phyloP scores from a whole-genome alignment of 805 yeast species.

The Metschnikowia proteae region DNA sequence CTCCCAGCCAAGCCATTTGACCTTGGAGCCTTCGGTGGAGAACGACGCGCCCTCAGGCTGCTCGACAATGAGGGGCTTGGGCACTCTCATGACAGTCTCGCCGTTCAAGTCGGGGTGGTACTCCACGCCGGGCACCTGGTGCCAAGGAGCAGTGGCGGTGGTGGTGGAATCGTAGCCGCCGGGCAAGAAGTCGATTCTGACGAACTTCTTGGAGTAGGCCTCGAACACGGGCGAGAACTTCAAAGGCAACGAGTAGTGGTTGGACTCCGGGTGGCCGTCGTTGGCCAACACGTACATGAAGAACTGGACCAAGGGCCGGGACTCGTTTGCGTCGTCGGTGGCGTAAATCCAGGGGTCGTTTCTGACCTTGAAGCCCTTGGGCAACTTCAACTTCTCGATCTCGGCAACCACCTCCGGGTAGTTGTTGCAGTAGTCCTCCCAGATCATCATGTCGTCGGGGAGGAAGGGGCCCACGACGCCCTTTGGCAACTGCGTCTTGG shows the following conservation, averaged over 20 bases:
- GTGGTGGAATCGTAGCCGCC: conserved; percentile 63
- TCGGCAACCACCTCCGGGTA: conserved; percentile 64
- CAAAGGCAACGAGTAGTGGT: conserved; percentile 72
- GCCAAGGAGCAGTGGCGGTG: conserved; percentile 59
- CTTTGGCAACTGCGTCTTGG: conserved; percentile 51
- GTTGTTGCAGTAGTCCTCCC: conserved; percentile 47
- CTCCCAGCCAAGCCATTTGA: conserved; percentile 83
- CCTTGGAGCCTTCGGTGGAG: conserved; percentile 52
- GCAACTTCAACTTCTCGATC: conserved; percentile 62
- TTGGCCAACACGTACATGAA: conserved; percentile 70
- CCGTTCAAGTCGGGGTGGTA: conserved; percentile 71
- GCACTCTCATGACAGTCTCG: conserved; percentile 45
- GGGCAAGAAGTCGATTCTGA: conserved; percentile 72
- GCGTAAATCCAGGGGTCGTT: conserved; percentile 88
- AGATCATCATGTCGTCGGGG: conserved; percentile 55
- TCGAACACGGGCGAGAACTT: conserved; percentile 73
- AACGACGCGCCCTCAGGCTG: conserved; percentile 85
- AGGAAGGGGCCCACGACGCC: conserved; percentile 71
- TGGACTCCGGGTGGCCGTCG: conserved; percentile 61
- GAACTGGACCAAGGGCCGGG: conserved; percentile 63
- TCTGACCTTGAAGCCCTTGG: conserved; percentile 50
- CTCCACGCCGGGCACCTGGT: conserved; percentile 57
- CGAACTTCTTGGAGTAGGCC: conserved; percentile 53
- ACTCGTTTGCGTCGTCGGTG: conserved; percentile 61
- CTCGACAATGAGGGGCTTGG: conserved; percentile 62